Conservation (phyloP, 129 eudicot species). For the Smallanthus sonchifolius region DNA sequence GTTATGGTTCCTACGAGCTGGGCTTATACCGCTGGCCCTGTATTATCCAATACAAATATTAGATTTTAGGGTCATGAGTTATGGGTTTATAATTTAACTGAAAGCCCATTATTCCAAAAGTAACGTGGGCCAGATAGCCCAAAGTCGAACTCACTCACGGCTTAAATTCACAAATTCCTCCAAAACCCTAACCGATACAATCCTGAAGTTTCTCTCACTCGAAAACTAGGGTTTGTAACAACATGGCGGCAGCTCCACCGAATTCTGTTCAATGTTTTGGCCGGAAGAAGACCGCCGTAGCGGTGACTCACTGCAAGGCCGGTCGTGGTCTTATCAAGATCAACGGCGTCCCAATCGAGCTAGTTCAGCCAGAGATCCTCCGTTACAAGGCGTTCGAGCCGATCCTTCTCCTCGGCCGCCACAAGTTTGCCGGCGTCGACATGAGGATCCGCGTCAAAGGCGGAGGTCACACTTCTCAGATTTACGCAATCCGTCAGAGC, state of each 20-base stretch:
- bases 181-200: not conserved
- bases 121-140: not conserved
- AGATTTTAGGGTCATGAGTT: too few species aligned
- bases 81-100: too few species aligned
- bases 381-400: conserved; percentile 14
- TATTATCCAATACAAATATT: too few species aligned
- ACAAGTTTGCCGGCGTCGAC: conserved; percentile 6
- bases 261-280: conserved; percentile 10
- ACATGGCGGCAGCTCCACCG: conserved; percentile 14
- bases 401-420: conserved; percentile 13
- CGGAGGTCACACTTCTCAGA: conserved; percentile 6
- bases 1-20: too few species aligned
- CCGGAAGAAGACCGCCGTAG: conserved; percentile 20
- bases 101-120: not conserved
- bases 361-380: conserved; percentile 11
- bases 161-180: not conserved
- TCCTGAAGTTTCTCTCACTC: not conserved
- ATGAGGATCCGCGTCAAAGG: conserved; percentile 10
- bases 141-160: not conserved
- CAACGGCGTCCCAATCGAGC: conserved; percentile 16
- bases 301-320: conserved; percentile 22
- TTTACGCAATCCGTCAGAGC: conserved; percentile 8
- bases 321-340: conserved; percentile 8
- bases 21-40: too few species aligned
- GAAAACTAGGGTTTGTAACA: conserved; percentile 5